Evolutionary conservation across 2,329 filamentous ascomycete species (phyloP).

Genomic region (Ophiocordyceps camponoti-saundersi): DNA sequence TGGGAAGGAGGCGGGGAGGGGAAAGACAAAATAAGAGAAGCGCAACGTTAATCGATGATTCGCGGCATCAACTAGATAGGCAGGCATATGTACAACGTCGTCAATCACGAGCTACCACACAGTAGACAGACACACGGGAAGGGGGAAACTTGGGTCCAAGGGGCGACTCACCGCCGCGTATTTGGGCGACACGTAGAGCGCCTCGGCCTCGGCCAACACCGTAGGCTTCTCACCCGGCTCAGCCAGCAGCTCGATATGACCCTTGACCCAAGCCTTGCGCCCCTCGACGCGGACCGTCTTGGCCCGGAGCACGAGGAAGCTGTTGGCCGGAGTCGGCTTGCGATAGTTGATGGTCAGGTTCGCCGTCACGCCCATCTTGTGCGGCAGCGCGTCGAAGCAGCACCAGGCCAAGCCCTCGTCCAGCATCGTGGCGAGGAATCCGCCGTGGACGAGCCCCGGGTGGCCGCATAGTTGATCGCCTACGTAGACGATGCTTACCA

Average conservation of each 20-base stretch:
- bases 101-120: background rate
- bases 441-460: conserved; percentile 79
- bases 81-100: too few relatives aligned
- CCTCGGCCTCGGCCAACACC: conserved; percentile 67
- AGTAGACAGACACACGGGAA: too few relatives aligned
- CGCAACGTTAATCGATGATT: conserved; percentile 1
- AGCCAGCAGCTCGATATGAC: conserved; percentile 64
- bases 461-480: conserved; percentile 75
- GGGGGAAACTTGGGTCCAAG: background rate
- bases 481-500: conserved; percentile 60
- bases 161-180: conserved; percentile 51
- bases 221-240: conserved; percentile 40
- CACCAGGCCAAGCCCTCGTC: conserved; percentile 81
- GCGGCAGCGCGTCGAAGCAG: conserved; percentile 75
- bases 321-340: conserved; percentile 57
- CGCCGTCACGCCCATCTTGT: conserved; percentile 74
- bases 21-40: background rate
- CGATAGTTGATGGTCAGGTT: conserved; percentile 73
- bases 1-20: too few relatives aligned
- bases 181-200: conserved; percentile 77
- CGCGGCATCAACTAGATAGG: conserved; percentile 6
- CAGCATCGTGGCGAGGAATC: conserved; percentile 76
- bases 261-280: conserved; percentile 87
- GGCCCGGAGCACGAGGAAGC: conserved; percentile 62
- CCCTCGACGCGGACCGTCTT: conserved; percentile 76